phyloP scores from a whole-genome alignment of 441 rosid species.

The Metrosideros polymorpha region DNA sequence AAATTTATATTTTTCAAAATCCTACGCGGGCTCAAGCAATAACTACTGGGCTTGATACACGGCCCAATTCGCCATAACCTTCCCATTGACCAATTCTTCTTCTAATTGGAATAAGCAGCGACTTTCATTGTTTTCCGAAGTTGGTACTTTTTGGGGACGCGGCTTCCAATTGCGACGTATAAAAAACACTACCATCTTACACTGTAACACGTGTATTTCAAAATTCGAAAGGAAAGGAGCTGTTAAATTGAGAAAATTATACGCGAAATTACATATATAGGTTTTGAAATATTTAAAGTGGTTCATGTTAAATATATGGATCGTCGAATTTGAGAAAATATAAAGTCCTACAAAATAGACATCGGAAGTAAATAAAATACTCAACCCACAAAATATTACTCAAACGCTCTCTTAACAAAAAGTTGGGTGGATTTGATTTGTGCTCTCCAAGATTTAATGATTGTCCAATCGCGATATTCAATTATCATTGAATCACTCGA shows the following conservation, averaged over 20 bases:
- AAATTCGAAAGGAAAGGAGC: too few species aligned
- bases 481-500: not conserved
- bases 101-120: not conserved
- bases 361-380: not conserved
- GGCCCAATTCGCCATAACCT: not conserved
- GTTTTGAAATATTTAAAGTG: not conserved
- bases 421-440: not conserved
- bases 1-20: not conserved
- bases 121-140: not conserved
- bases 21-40: not conserved
- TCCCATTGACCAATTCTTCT: not conserved
- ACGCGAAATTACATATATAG: not conserved
- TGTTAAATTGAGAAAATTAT: not conserved
- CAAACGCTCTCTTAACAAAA: not conserved
- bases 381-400: not conserved
- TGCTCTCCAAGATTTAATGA: not conserved
- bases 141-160: not conserved
- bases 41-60: not conserved
- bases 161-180: not conserved
- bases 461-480: not conserved
- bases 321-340: accelerated
- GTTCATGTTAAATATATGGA: not conserved
- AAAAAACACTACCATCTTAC: not conserved
- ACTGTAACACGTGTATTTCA: not conserved
- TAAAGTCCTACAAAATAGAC: not conserved